Base-by-base conservation (phyloP, 352 stramenopile species). In the Globisporangium okanoganense region DNA sequence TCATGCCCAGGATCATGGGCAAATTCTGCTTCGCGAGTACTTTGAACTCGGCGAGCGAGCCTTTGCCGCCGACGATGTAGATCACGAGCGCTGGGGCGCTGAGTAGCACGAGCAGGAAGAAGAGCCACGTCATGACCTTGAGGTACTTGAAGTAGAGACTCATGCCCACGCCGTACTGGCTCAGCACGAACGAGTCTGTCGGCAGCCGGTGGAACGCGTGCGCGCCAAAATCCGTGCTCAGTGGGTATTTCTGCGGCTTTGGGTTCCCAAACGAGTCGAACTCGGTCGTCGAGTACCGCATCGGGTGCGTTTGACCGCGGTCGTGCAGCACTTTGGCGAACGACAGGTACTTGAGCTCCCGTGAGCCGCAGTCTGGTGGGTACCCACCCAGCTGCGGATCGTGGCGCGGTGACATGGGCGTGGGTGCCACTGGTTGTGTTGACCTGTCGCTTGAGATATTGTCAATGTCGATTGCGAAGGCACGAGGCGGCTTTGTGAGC, bases 91-190 rank as follows among this genome's bases (percentile, higher is more conserved):
- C 56, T 16, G 85, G 85, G 38, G 72, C 63, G 59, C 78, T 92
- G 29, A 94, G 67, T 22, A 87, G 56, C 18, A 85, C 67, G 36
- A 94, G 79, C 31, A 94, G 52, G 59, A 94, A 72, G 62, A 94
- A 94, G 8, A 94, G 71, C 82, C 85, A 94, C 18, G 76, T 67
- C 64, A 94, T 87, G 58, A 88, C 85, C 60, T 94, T 94, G 64
- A 94, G 78, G 76, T 88, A 94, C 63, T 90, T 90, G 73, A 94
- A 94, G 69, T 92, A 92, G 33, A 92, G 75, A 7, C 74, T 81
- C 57, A 92, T 85, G 53, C 79, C 83, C 16, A 94, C 62, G 22
- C 81, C 78, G 68, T 92, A 90, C 47, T 86, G 85, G 48, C 84
- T 92, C 54, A 92, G 64, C 14, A 92, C 82, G 58, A 73, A 58